Conservation (phyloP, 352 stramenopile genomes). For the Plasmopara viticola region DNA sequence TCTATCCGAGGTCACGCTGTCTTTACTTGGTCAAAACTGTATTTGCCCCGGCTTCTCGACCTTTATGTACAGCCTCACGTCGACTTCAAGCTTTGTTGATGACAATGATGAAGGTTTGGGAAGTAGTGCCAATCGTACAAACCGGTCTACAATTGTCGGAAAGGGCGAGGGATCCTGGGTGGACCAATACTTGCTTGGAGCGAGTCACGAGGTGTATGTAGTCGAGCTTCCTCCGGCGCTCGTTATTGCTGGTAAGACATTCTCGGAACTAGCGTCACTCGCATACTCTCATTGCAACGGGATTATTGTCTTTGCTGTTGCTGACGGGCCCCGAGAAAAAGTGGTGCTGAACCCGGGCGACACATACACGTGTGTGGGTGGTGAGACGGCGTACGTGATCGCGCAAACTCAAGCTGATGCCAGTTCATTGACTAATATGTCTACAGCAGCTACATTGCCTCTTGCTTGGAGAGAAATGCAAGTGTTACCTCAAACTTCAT, state of each 20-base stretch:
- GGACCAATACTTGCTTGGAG: conserved; percentile 62
- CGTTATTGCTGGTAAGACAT: conserved; percentile 61
- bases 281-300: conserved; percentile 68
- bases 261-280: conserved; percentile 70
- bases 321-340: conserved; percentile 27
- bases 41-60: conserved; percentile 82
- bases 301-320: conserved; percentile 74
- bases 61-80: conserved; percentile 84
- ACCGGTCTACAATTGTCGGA: conserved; percentile 21
- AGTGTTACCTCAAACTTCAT: conserved; percentile 21
- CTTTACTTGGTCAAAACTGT: conserved; percentile 78
- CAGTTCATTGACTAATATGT: conserved; percentile 26
- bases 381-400: conserved; percentile 71
- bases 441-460: conserved; percentile 21
- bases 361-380: conserved; percentile 61
- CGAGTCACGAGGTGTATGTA: conserved; percentile 78
- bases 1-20: conserved; percentile 75
- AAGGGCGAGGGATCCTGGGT: conserved; percentile 49
- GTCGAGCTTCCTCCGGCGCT: conserved; percentile 46
- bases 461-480: conserved; percentile 31
- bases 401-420: conserved; percentile 43
- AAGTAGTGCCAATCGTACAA: conserved; percentile 23
- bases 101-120: conserved; percentile 23
- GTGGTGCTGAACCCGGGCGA: conserved; percentile 77
- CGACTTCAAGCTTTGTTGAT: conserved; percentile 62